phyloP scores from a whole-genome alignment of 176 grass and related monocot genomes.

The Rhipidocladum racemiflorum region DNA sequence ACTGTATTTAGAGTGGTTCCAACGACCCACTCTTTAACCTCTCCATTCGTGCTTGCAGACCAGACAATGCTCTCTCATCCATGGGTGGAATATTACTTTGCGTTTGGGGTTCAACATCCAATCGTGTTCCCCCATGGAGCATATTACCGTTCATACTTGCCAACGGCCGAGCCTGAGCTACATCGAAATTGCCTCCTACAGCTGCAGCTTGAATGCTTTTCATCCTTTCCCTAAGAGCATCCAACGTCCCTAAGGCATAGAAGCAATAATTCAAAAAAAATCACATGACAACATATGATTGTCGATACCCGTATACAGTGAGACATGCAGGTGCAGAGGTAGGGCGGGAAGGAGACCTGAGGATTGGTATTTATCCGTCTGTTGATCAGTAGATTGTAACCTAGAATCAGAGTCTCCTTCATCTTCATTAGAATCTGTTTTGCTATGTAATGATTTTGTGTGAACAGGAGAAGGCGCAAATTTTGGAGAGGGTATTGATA shows the following conservation, averaged over 20 bases:
- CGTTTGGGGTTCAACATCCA: slow-evolving; percentile 50
- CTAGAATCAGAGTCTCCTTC: slow-evolving; percentile 48
- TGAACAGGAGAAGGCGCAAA: slow-evolving; percentile 92
- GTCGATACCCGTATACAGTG: background rate
- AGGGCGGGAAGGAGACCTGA: slow-evolving; percentile 42
- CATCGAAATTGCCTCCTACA: slow-evolving; percentile 62
- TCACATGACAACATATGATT: slow-evolving; percentile 6
- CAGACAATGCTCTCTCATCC: slow-evolving; percentile 94
- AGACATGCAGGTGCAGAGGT: background rate
- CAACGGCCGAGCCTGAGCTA: slow-evolving; percentile 43
- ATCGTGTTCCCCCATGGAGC: slow-evolving; percentile 36
- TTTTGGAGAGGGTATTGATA: slow-evolving; percentile 79
- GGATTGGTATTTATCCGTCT: slow-evolving; percentile 57
- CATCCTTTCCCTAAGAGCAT: slow-evolving; percentile 96
- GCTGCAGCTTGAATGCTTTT: slow-evolving; percentile 98
- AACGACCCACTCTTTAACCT: slow-evolving; percentile 86
- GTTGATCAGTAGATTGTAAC: slow-evolving; percentile 46
- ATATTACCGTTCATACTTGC: slow-evolving; percentile 51
- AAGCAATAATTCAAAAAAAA: background rate
- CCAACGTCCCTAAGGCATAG: slow-evolving; percentile 42
- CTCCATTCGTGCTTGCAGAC: slow-evolving; percentile 94
- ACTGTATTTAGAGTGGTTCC: slow-evolving; percentile 71
- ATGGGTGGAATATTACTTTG: slow-evolving; percentile 74
- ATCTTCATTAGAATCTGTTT: slow-evolving; percentile 52
- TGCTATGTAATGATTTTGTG: slow-evolving; percentile 61